These are phyloP conservation scores for Waltergamsia citrina DNA, from an alignment of 2,329 filamentous ascomycete species.

Conservation along the genomic window DNA sequence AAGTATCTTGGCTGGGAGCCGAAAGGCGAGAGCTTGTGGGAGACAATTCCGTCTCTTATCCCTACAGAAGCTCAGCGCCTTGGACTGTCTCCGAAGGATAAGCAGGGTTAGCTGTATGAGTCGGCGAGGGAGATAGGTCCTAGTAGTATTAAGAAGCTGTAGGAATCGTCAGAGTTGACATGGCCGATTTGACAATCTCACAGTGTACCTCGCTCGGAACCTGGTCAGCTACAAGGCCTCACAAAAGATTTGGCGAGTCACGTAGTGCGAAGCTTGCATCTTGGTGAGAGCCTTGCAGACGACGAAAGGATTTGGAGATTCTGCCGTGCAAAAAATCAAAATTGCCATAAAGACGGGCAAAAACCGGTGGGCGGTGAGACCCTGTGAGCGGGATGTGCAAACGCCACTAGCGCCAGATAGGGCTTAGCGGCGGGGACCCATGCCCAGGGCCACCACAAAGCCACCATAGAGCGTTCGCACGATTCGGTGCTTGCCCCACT, in stretches of 20 bases:
- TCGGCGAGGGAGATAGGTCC: no score
- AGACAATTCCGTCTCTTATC: conserved; percentile 26
- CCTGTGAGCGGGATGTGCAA: background rate
- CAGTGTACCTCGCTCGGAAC: no score
- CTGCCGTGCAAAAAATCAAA: background rate
- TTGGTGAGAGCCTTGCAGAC: no score
- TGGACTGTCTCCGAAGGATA: conserved; percentile 18
- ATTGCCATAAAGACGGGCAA: background rate
- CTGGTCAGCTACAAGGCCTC: no score
- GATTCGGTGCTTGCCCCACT: background rate
- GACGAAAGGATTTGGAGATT: background rate
- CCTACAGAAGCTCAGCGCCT: conserved; percentile 26
- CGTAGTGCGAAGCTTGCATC: no score
- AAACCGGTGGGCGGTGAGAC: background rate
- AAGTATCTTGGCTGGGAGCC: conserved; percentile 38
- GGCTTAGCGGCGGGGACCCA: conserved; percentile 1
- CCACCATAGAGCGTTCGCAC: background rate
- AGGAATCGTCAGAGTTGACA: no score
- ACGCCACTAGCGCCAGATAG: background rate
- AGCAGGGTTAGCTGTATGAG: background rate
- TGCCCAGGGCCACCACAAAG: background rate
- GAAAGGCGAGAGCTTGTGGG: conserved; percentile 21
- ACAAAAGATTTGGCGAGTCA: no score
- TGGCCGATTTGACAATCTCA: no score
- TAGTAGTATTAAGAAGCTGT: no score